phyloP scores from a whole-genome alignment of 768 basidiomycete genomes.

The Russula lepida region DNA sequence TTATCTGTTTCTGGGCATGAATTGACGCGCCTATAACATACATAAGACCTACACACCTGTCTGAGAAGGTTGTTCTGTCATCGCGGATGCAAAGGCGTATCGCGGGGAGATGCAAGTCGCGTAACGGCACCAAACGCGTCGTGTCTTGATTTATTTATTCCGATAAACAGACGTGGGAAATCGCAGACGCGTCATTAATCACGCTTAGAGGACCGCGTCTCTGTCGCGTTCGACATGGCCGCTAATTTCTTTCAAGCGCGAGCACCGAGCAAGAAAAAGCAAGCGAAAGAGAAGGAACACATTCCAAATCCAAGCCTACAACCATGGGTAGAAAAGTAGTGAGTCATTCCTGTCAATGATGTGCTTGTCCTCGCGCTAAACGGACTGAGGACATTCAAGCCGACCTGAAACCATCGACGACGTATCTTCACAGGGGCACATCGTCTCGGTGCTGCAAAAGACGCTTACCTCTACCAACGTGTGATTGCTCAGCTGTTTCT shows the following conservation, averaged over 20 bases:
- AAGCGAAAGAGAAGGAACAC: slow-evolving; percentile 26
- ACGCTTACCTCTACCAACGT: slow-evolving; percentile 92
- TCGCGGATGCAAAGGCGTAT: slow-evolving; percentile 1
- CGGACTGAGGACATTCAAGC: slow-evolving; percentile 33
- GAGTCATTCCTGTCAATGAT: slow-evolving; percentile 22
- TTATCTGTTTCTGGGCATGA: background rate
- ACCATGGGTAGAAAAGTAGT: slow-evolving; percentile 99
- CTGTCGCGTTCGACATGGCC: slow-evolving; percentile 35
- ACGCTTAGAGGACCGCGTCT: slow-evolving; percentile 23
- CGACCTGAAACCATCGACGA: slow-evolving; percentile 98
- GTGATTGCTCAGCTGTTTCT: slow-evolving; percentile 16
- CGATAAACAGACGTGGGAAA: slow-evolving; percentile 6
- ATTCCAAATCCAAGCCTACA: slow-evolving; percentile 51
- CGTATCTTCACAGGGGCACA: slow-evolving; percentile 95
- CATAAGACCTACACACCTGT: background rate
- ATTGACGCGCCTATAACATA: background rate
- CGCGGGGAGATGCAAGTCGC: background rate
- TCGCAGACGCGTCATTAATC: background rate
- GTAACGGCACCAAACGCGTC: slow-evolving; percentile 16
- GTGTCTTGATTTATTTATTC: background rate
- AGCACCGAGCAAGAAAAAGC: slow-evolving; percentile 23
- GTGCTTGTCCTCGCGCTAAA: background rate
- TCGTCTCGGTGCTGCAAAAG: slow-evolving; percentile 84
- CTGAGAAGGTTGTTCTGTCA: background rate
- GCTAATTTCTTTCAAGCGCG: slow-evolving; percentile 45